Evolutionary conservation across 257 asterid species (phyloP), one percentile per base, ranked within the genome.

Genomic region (Prunella vulgaris): DNA sequence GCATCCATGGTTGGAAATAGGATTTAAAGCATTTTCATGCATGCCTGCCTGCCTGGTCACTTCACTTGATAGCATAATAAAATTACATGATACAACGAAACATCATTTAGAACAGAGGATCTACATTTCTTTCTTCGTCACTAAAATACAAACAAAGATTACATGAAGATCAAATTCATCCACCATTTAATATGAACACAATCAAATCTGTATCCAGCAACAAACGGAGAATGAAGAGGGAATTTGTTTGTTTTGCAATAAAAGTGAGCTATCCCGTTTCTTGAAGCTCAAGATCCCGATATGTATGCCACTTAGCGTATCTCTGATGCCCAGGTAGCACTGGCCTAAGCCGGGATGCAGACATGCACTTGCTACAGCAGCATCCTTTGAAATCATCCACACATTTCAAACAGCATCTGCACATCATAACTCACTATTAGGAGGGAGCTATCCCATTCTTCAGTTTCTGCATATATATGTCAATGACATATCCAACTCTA

Each of bases 291-390:
- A 80, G 24, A 66, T 87, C 92, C 9, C 97, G 82, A 79, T 93
- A 93, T 4, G 30, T 82, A 65, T 93, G 95, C 97, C 98, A 93
- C 73, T 93, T 93, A 57, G 79, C 67, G 85, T 90, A 93, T 78
- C 97, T 86, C 66, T 90, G 88, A 64, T 88, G 82, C 25, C 87
- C 93, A 0, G 80, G 78, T 33, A 86, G 82, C 68, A 87, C 79
- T 0, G 98, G 97, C 82, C 97, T 86, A 32, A 90, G 87, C 7
- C 98, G 87, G 64, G 85, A 61, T 10, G 97, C 93, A 3, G 82
- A 74, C 1, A 87, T 82, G 81, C 98, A 93, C 27, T 80, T 77
- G 27, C 17, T 10, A 74, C 96, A 88, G 90, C 98, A 93, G 81
- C 98, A 90, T 71, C 98, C 97, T 77, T 82, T 79, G 20, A 88